Evolutionary conservation across 768 basidiomycete genomes (phyloP).

Genomic region (Mycena galopus): DNA sequence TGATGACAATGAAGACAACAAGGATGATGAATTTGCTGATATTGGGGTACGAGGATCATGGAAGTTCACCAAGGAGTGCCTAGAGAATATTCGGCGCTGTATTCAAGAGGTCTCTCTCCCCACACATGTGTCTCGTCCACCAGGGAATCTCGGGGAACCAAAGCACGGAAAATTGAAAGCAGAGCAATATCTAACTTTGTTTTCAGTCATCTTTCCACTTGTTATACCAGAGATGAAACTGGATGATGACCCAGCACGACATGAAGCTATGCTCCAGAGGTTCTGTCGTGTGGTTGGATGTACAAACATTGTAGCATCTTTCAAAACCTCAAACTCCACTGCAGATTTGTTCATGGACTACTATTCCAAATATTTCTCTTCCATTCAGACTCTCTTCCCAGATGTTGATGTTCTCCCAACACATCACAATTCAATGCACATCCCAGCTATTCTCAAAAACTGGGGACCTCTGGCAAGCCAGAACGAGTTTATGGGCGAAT

Average conservation of each 20-base stretch:
- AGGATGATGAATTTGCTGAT: constrained; percentile 25
- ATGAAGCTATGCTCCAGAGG: constrained; percentile 1
- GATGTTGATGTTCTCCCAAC: constrained; percentile 26
- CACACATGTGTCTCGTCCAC: constrained; percentile 29
- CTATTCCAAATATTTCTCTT: constrained; percentile 24
- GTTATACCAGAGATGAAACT: background rate
- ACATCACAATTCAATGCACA: constrained; percentile 37
- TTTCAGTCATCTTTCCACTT: background rate
- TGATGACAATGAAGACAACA: too few species aligned
- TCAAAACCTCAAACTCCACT: constrained; percentile 28
- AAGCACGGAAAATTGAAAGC: background rate
- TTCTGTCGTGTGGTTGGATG: constrained; percentile 31
- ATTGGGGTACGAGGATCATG: constrained; percentile 8
- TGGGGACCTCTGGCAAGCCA: constrained; percentile 37
- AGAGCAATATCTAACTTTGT: background rate
- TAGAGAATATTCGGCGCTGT: constrained; percentile 2
- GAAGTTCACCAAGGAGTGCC: constrained; percentile 11
- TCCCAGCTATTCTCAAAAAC: constrained; percentile 24
- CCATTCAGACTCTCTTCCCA: constrained; percentile 20
- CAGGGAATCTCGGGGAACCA: constrained; percentile 37
- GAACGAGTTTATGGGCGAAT: constrained; percentile 36
- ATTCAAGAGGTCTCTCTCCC: constrained; percentile 26
- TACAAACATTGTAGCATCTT: constrained; percentile 36
- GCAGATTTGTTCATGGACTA: constrained; percentile 28
- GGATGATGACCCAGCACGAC: background rate